phyloP scores from a whole-genome alignment of 2,329 filamentous ascomycete genomes.

The Clarireedia sp. region DNA sequence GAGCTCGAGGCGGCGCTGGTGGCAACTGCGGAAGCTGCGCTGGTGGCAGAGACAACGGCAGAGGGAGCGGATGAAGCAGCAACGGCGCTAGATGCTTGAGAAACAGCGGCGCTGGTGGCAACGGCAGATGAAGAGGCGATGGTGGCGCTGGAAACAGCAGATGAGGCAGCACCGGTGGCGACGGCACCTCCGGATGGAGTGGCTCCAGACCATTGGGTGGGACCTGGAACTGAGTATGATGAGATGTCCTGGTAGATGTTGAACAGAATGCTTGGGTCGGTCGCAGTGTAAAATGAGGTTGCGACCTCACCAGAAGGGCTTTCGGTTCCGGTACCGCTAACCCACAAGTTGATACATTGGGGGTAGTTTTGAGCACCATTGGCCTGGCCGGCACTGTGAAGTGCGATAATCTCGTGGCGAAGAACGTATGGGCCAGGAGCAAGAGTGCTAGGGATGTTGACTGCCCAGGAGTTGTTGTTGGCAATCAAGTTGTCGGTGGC shows the following conservation, averaged over 20 bases:
- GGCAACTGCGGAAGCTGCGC: background rate
- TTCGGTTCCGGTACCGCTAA: slow-evolving; percentile 37
- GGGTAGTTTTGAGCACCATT: slow-evolving; percentile 43
- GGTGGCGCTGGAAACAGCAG: background rate
- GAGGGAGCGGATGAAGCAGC: background rate
- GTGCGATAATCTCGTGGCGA: slow-evolving; percentile 35
- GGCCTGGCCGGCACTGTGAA: slow-evolving; percentile 27
- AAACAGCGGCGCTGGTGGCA: background rate
- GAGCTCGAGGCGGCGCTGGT: background rate
- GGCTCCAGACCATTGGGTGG: slow-evolving; percentile 14
- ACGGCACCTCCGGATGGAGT: background rate
- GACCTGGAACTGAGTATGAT: slow-evolving; percentile 30
- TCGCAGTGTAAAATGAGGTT: slow-evolving; percentile 34
- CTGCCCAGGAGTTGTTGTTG: slow-evolving; percentile 45
- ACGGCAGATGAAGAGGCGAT: background rate
- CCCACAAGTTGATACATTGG: slow-evolving; percentile 42
- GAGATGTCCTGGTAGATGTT: slow-evolving; percentile 32
- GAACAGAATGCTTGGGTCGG: slow-evolving; percentile 36
- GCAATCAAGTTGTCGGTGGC: slow-evolving; percentile 40
- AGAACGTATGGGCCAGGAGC: slow-evolving; percentile 41
- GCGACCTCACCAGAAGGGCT: slow-evolving; percentile 29
- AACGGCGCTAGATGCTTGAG: background rate
- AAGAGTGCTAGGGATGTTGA: slow-evolving; percentile 37
- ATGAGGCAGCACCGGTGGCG: background rate
- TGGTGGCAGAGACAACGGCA: background rate